Percentiles rank a stretch among this genome's conserved stretches.
Conservation (phyloP, 805 yeast genomes). For the Isabelozyma heimii region DNA sequence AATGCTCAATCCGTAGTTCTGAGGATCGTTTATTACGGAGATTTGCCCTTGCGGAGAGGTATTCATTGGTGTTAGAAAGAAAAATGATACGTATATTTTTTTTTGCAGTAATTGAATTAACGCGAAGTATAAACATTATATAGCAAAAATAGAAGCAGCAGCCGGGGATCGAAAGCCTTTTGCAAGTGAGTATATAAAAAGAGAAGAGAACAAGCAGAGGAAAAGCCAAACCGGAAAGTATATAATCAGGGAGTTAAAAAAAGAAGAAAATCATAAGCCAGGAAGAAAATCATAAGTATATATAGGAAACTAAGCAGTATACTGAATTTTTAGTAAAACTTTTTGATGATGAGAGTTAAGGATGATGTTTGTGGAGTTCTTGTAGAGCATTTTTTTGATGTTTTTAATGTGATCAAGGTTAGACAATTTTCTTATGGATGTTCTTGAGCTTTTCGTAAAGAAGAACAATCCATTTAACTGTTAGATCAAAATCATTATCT, state of each 20-base stretch:
- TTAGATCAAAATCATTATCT: conserved; percentile 18
- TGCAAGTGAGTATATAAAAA: no score
- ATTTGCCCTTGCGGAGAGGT: neutral
- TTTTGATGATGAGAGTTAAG: neutral
- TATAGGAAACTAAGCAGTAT: no score
- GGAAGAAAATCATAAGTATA: neutral
- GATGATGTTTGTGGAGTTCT: neutral
- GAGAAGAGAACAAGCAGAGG: no score
- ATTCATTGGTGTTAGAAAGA: neutral
- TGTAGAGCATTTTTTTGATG: neutral
- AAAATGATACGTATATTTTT: neutral
- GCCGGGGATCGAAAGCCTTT: no score
- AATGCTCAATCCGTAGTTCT: conserved; percentile 10
- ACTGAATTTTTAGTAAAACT: no score
- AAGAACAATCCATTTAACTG: conserved; percentile 20
- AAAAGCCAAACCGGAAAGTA: neutral
- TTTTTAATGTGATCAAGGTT: neutral
- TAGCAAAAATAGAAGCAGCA: neutral
- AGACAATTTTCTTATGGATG: conserved; percentile 13
- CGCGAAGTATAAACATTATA: neutral
- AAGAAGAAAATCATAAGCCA: neutral
- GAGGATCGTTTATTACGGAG: neutral
- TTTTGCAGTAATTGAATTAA: neutral
- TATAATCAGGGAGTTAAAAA: neutral
- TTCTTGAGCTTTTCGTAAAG: conserved; percentile 21